These are phyloP conservation scores for Fusarium sp. DNA, from an alignment of 2,329 filamentous ascomycete species.

Conservation along the genomic window DNA sequence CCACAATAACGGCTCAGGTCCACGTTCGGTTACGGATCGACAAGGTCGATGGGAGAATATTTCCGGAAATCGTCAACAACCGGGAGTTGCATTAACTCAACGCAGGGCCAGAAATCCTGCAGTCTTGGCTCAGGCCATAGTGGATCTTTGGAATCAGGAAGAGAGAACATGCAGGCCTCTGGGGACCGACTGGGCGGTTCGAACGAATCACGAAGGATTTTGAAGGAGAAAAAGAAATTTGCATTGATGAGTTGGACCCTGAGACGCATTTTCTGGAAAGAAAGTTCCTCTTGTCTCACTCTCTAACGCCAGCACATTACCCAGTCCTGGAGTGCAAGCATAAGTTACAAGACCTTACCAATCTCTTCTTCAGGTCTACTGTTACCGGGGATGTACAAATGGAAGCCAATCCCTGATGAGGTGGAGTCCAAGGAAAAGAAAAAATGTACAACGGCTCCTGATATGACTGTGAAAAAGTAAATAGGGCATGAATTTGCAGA, in stretches of 20 bases:
- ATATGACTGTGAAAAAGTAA: neutral
- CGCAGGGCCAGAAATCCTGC: neutral
- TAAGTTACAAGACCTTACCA: neutral
- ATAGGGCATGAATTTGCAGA: conserved; percentile 23
- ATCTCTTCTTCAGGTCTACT: neutral
- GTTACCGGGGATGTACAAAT: neutral
- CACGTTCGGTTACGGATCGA: conserved; percentile 11
- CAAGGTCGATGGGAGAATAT: neutral
- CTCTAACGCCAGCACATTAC: neutral
- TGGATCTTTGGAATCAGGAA: conserved; percentile 1
- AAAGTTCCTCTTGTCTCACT: neutral
- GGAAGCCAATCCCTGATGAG: conserved; percentile 8
- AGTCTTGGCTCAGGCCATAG: conserved; percentile 6
- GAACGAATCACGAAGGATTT: neutral
- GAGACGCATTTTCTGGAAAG: neutral
- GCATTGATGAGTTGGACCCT: neutral
- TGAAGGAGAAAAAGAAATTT: neutral
- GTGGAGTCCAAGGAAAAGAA: conserved; percentile 10
- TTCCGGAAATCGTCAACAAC: neutral
- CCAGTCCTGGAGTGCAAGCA: no score
- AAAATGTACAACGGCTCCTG: conserved; percentile 12
- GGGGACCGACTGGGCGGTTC: no score
- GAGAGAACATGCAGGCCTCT: neutral
- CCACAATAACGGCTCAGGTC: neutral
- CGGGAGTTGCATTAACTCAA: neutral